Evolutionary conservation across 805 yeast species (phyloP), one percentile per base, ranked within the genome.

Genomic region (Kluyveromyces siamensis): DNA sequence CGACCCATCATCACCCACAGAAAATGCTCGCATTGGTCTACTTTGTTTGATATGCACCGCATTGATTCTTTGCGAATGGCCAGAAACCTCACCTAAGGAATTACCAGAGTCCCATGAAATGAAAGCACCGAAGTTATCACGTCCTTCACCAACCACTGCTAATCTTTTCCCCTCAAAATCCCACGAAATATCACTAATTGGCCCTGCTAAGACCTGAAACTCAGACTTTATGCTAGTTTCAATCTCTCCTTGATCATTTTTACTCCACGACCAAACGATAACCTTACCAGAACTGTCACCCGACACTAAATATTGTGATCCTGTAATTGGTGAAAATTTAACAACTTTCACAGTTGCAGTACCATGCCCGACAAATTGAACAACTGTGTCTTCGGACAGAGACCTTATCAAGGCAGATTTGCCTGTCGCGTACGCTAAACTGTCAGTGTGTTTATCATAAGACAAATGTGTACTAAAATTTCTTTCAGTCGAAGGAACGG

Each of bases 21-120:
- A 89, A 6, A 85, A 95, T 0, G 96, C 96, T 49, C 96, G 74
- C 71, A 85, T 87, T 9, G 99, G 99, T 66, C 99, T 79, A 53
- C 76, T 79, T 18, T 90, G 88, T 60, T 84, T 83, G 55, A 91
- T 83, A 49, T 84, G 80, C 18, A 89, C 96, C 0, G 93, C 87
- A 60, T 86, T 88, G 61, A 91, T 80, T 43, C 77, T 79, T 25
- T 87, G 82, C 16, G 91, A 76, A 63, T 93, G 99, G 21, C 99
- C 99, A 44, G 89, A 81, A 58, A 91, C 83, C 62, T 93, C 98
- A 48, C 99, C 99, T 41, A 93, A 81, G n/a, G 96, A 80, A 67
- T 93, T 93, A 52, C 99, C 99, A 1, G 96, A 78, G 62, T 93
- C 99, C 77, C 84, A 85, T 8, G 96, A 80, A 65, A 91, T 87